Conservation (phyloP, 139 green algal species). For the Gonium pectorale region DNA sequence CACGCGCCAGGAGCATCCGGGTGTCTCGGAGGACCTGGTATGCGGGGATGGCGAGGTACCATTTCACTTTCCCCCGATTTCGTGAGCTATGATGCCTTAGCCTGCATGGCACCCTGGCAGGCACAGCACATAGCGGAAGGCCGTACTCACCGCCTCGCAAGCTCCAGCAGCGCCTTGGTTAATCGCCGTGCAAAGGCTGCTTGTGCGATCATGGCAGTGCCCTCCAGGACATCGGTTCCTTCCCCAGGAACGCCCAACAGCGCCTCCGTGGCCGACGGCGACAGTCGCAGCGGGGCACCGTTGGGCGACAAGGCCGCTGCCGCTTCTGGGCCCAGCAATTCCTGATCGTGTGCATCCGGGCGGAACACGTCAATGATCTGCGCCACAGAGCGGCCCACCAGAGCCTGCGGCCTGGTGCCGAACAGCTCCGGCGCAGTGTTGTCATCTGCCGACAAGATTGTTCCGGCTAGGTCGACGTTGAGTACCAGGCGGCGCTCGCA, state of each 20-base stretch:
- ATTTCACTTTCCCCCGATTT: no score
- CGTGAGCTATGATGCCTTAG: no score
- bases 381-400: neutral
- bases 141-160: constrained; percentile 1
- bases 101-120: no score
- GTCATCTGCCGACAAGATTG: neutral
- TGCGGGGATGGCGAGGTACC: no score
- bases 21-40: neutral
- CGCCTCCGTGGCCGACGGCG: neutral
- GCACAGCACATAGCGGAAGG: no score
- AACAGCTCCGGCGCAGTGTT: neutral
- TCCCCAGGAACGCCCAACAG: no score
- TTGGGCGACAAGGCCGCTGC: no score
- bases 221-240: no score
- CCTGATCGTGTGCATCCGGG: neutral
- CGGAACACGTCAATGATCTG: neutral
- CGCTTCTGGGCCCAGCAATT: no score
- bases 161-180: constrained; percentile 1
- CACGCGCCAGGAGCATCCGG: constrained; percentile 3
- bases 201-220: no score
- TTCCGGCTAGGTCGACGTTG: neutral
- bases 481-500: neutral
- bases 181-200: no score
- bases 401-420: neutral
- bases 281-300: no score